Base-by-base conservation (phyloP, 306 rosid genomes). In the Trifolium fragiferum region DNA sequence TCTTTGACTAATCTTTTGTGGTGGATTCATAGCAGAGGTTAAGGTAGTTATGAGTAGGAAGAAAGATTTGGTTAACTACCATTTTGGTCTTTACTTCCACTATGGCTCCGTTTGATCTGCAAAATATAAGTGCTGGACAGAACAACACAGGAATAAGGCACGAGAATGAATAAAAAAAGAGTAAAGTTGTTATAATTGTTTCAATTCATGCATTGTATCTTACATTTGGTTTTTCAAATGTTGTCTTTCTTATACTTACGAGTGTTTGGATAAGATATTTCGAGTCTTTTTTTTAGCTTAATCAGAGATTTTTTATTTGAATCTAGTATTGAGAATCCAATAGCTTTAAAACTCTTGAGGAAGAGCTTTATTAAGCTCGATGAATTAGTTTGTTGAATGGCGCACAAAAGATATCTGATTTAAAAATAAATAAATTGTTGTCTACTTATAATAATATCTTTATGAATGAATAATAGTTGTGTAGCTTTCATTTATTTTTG, bases 21-120 rank as follows among this genome's bases (percentile, higher is more conserved):
- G 60, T 54, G 60, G 60, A 54, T 54, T 20, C 60, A 54, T 54
- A 20, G 60, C 13, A 54, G 60, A 54, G 60, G 60, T 54, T 6
- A 54, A 20, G 60, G 15, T 54, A 32, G 60, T 54, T 30, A 54
- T 16, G 27, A 51, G 20, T 14, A 20, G 60, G 20, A 53, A 25
- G 12, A 53, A 53, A 19, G 1, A 3, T 19, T 53, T 53, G 30
- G 27, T 53, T 53, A 4, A 10, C 5, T 8, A 18, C 13, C 27
- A 53, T 53, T 53, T 53, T 53, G 59, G 25, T 51, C 8, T 51
- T 51, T 18, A 51, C 10, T 8, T 23, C 13, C 27, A 7, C 33
- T 30, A 30, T 30, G 7, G 5, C 5, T 30, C 6, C 6, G 6
- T 30, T 30, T 30, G 33, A 30, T 30, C 33, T 30, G 33, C 33